Percentiles rank a stretch among this genome's conserved stretches.
Conservation (phyloP, 257 asterid species). For the Capsicum rhomboideum region DNA sequence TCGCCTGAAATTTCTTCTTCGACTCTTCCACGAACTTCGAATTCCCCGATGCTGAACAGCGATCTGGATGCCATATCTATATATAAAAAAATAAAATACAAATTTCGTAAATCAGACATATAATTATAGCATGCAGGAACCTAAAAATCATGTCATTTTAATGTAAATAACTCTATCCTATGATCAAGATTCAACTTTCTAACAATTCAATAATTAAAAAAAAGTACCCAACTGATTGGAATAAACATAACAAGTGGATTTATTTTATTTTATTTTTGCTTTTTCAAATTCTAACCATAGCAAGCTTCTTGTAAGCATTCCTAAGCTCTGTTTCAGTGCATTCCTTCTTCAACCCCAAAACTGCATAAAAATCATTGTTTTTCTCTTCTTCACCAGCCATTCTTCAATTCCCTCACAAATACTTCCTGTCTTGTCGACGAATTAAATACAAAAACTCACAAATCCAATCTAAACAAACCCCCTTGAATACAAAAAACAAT, state of each 20-base stretch:
- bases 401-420: not conserved
- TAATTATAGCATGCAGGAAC: not conserved
- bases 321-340: conserved; percentile 55
- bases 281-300: conserved; percentile 47
- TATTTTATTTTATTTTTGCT: not conserved
- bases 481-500: not conserved
- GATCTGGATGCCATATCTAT: conserved; percentile 97
- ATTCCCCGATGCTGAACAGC: conserved; percentile 52
- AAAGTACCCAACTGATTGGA: not conserved
- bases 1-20: conserved; percentile 69
- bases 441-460: conserved; percentile 9
- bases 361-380: conserved; percentile 45
- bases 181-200: not conserved
- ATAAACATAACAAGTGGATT: not conserved
- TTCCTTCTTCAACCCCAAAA: conserved; percentile 71
- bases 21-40: conserved; percentile 54
- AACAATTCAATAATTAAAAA: not conserved
- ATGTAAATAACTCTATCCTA: not conserved
- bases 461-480: not conserved
- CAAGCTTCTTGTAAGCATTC: conserved; percentile 75
- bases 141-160: not conserved
- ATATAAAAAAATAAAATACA: not conserved
- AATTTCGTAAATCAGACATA: not conserved
- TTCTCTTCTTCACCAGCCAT: conserved; percentile 52
- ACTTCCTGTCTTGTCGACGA: conserved; percentile 37